Percentiles rank a stretch among this genome's conserved stretches.
phyloP scores from a whole-genome alignment of 1,284 basidiomycete species.

The Pseudozyma pruni region DNA sequence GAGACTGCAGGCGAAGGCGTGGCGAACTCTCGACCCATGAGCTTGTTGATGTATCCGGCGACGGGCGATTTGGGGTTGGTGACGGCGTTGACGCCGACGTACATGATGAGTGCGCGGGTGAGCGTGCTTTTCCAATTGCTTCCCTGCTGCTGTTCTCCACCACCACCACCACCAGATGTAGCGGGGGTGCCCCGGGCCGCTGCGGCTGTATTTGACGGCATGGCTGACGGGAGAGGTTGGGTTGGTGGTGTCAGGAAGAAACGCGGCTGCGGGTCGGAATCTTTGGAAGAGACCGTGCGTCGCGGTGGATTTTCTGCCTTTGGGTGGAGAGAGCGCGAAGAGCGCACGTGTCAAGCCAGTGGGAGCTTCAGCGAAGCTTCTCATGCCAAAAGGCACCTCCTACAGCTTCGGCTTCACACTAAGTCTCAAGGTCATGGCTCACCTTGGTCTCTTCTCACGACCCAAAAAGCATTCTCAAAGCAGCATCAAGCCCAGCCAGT shows the following conservation, averaged over 20 bases:
- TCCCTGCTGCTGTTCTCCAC: slow-evolving; percentile 4
- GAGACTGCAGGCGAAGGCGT: not conserved
- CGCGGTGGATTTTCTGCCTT: not conserved
- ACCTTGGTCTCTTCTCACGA: no score
- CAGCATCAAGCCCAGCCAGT: no score
- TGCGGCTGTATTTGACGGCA: slow-evolving; percentile 12
- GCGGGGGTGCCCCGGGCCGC: slow-evolving; percentile 5
- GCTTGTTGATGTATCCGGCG: slow-evolving; percentile 24
- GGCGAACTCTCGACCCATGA: slow-evolving; percentile 15
- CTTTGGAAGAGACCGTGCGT: not conserved
- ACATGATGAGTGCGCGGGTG: slow-evolving; percentile 35
- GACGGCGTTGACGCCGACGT: slow-evolving; percentile 38
- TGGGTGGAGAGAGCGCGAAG: no score
- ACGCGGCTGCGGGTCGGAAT: not conserved
- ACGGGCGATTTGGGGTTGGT: slow-evolving; percentile 38
- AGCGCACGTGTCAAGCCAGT: slow-evolving; percentile 13
- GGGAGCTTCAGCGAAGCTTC: no score
- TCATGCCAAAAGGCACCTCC: no score
- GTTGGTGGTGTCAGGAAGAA: not conserved
- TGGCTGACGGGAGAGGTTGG: not conserved
- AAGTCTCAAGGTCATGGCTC: no score
- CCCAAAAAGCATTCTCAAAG: no score
- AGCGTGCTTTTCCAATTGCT: slow-evolving; percentile 46
- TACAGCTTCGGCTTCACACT: no score
- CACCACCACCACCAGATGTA: no score